Percentiles rank a stretch among this genome's conserved stretches.
Evolutionary conservation across 2,329 filamentous ascomycete species (phyloP).

Genomic region (Macroventuria anomochaeta): DNA sequence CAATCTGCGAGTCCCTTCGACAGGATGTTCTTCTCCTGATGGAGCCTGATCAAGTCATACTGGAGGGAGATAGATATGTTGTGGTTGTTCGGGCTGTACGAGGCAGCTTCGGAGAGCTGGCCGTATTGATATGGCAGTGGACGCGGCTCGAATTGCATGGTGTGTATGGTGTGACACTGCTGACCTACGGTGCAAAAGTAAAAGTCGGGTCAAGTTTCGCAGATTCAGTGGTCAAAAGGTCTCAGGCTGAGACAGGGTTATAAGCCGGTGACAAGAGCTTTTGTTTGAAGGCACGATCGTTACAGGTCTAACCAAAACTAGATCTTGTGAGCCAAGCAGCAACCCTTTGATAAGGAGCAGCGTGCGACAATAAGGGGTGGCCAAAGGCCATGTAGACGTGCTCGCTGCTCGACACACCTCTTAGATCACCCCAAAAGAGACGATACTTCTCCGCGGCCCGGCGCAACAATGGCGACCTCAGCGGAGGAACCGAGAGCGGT

Average conservation of each 20-base stretch:
- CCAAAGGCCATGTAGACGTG: slow-evolving; percentile 6
- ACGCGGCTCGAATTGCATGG: slow-evolving; percentile 1
- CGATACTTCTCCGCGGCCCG: background rate
- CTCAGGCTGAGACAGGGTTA: slow-evolving; percentile 10
- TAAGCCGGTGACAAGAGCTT: slow-evolving; percentile 1
- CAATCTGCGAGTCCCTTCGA: slow-evolving; percentile 41
- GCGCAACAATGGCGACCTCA: background rate
- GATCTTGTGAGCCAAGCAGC: background rate
- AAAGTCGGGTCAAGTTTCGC: background rate
- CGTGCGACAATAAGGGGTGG: background rate
- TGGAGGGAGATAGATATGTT: background rate
- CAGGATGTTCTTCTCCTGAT: slow-evolving; percentile 33
- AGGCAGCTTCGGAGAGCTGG: background rate
- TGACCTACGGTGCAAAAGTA: background rate
- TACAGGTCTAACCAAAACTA: background rate
- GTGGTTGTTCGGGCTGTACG: background rate
- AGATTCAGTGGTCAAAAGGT: background rate
- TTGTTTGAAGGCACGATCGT: background rate
- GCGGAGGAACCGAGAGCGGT: background rate
- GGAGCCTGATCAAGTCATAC: slow-evolving; percentile 18
- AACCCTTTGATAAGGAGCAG: slow-evolving; percentile 3
- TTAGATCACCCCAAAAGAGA: background rate
- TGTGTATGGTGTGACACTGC: background rate
- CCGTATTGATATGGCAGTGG: background rate
- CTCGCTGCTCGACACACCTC: background rate